These are phyloP conservation scores for Mycena vitilis DNA, from an alignment of 768 basidiomycete genomes.

Conservation along the genomic window DNA sequence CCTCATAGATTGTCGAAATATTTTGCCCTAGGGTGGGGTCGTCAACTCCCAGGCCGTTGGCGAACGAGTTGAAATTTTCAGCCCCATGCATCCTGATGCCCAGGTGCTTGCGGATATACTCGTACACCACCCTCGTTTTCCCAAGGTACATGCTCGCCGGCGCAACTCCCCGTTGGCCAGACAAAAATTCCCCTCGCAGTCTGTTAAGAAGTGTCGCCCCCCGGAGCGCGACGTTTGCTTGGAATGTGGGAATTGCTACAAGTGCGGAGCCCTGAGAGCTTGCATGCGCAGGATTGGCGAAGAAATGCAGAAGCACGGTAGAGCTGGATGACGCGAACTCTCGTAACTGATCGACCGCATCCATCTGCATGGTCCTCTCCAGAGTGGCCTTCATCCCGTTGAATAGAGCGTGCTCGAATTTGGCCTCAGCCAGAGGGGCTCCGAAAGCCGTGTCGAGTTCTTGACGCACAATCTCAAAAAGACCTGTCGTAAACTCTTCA, in stretches of 20 bases:
- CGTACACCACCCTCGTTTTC: conserved; percentile 71
- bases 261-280: conserved; percentile 45
- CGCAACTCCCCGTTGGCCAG: conserved; percentile 67
- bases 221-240: conserved; percentile 61
- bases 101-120: conserved; percentile 73
- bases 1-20: conserved; percentile 60
- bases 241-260: conserved; percentile 63
- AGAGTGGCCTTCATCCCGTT: conserved; percentile 62
- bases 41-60: conserved; percentile 56
- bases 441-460: conserved; percentile 61
- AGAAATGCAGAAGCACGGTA: conserved; percentile 58
- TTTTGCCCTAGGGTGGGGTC: conserved; percentile 77
- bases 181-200: conserved; percentile 69
- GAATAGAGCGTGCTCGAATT: conserved; percentile 54
- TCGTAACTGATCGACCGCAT: conserved; percentile 74
- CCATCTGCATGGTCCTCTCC: conserved; percentile 78
- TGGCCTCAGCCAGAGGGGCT: conserved; percentile 44
- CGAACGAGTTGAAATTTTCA: conserved; percentile 69
- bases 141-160: conserved; percentile 76
- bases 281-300: conserved; percentile 56
- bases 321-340: conserved; percentile 69
- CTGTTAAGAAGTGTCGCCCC: conserved; percentile 57
- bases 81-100: conserved; percentile 80
- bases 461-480: conserved; percentile 60
- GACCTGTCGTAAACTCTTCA: conserved; percentile 62